Evolutionary conservation across 148 eudicot genomes (phyloP).

Genomic region (Rhododendron griersonianum): DNA sequence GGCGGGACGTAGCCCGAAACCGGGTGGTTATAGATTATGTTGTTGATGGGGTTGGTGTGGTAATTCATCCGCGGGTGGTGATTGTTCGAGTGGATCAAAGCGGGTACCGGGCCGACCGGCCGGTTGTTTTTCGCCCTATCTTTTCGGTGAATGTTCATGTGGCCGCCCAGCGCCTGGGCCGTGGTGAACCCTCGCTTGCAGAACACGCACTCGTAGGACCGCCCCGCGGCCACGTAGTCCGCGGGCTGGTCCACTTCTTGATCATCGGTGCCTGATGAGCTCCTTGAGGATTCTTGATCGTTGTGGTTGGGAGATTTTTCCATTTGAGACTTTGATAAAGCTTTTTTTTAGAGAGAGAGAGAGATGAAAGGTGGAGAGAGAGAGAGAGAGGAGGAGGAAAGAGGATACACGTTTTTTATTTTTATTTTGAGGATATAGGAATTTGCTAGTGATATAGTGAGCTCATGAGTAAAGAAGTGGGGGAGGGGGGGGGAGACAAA

Average conservation of each 20-base stretch:
- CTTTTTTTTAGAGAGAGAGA: not conserved
- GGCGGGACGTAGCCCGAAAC: not conserved
- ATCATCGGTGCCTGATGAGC: not conserved
- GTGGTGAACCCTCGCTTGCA: slow-evolving; percentile 61
- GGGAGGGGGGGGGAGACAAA: not conserved
- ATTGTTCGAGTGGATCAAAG: not conserved
- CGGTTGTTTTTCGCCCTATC: slow-evolving; percentile 33
- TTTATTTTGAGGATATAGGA: not conserved
- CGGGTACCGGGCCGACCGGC: slow-evolving; percentile 3
- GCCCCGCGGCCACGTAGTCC: not conserved
- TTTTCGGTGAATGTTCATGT: slow-evolving; percentile 65
- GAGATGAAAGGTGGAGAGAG: not conserved
- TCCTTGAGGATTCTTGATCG: slow-evolving; percentile 10
- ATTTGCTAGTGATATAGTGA: not conserved
- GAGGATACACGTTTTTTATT: not conserved
- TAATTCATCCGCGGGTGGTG: slow-evolving; percentile 16
- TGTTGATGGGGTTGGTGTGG: slow-evolving; percentile 2
- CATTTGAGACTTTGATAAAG: not conserved
- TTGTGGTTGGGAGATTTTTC: not conserved
- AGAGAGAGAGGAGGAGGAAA: not conserved
- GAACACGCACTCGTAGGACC: slow-evolving; percentile 51
- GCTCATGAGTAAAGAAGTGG: not conserved
- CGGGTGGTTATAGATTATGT: slow-evolving; percentile 8
- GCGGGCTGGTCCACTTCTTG: slow-evolving; percentile 26
- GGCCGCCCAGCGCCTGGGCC: slow-evolving; percentile 72